These are phyloP conservation scores for Raphanus sativus DNA, from an alignment of 345 rosid species.

Conservation along the genomic window DNA sequence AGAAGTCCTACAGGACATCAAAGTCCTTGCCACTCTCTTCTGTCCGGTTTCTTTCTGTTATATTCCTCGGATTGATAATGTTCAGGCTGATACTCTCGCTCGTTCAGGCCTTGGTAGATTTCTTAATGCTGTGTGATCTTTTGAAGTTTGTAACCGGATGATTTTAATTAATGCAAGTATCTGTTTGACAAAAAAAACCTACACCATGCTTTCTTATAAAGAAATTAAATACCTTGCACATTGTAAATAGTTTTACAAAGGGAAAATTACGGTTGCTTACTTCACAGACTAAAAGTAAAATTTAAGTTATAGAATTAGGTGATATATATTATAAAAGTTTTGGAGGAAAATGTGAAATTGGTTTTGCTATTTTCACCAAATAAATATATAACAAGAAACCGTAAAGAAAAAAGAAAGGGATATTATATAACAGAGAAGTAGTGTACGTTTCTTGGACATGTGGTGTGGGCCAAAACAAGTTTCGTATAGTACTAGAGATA, in stretches of 20 bases:
- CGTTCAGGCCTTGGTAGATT: no score
- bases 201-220: not conserved
- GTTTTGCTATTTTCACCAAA: not conserved
- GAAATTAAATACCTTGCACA: not conserved
- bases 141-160: no score
- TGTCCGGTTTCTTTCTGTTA: no score
- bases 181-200: not conserved
- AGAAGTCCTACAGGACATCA: no score
- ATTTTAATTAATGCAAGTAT: no score
- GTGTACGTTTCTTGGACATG: constrained; percentile 1
- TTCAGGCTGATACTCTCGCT: no score
- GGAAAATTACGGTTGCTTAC: not conserved
- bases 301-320: not conserved
- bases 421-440: not conserved
- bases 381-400: not conserved
- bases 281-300: not conserved
- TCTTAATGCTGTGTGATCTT: no score
- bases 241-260: not conserved
- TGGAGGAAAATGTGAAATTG: not conserved
- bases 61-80: no score
- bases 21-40: no score
- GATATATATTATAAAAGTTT: not conserved
- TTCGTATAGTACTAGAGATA: no score
- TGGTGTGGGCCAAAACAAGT: not conserved
- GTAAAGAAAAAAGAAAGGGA: not conserved